Percentiles rank a stretch among this genome's conserved stretches.
Conservation (phyloP, 2,329 filamentous ascomycete species). For the Pyrenophora tritici-repentis region DNA sequence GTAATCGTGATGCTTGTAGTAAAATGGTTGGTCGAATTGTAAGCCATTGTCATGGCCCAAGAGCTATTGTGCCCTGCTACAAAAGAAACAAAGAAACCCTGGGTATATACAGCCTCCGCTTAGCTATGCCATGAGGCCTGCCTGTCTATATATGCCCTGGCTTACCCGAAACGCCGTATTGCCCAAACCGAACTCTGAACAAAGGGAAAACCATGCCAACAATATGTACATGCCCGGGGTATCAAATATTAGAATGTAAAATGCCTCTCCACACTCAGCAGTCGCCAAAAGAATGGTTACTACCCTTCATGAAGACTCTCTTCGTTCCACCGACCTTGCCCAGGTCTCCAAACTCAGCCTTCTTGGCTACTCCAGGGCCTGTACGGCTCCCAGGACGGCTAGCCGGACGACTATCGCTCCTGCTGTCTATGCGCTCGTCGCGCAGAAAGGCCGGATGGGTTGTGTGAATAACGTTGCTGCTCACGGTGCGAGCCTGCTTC, state of each 20-base stretch:
- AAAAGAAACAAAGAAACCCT: not conserved
- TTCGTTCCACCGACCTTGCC: conserved; percentile 75
- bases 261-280: not conserved
- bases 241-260: conserved; percentile 10
- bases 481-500: conserved; percentile 75
- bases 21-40: not conserved
- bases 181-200: not conserved
- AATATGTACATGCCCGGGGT: conserved; percentile 7
- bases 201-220: not conserved
- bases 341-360: conserved; percentile 66
- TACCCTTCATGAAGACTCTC: conserved; percentile 65
- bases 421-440: conserved; percentile 32
- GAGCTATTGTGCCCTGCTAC: not conserved
- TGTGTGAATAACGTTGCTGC: conserved; percentile 55
- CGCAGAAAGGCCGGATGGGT: conserved; percentile 23
- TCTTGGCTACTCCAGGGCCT: conserved; percentile 22
- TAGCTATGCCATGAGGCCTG: conserved; percentile 6
- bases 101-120: conserved; percentile 3
- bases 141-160: conserved; percentile 3
- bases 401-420: conserved; percentile 27
- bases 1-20: not conserved
- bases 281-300: conserved; percentile 17
- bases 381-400: conserved; percentile 29
- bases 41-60: not conserved
- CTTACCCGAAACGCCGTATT: not conserved